phyloP scores from a whole-genome alignment of 768 basidiomycete species.

The Pleurotus cornucopiae region DNA sequence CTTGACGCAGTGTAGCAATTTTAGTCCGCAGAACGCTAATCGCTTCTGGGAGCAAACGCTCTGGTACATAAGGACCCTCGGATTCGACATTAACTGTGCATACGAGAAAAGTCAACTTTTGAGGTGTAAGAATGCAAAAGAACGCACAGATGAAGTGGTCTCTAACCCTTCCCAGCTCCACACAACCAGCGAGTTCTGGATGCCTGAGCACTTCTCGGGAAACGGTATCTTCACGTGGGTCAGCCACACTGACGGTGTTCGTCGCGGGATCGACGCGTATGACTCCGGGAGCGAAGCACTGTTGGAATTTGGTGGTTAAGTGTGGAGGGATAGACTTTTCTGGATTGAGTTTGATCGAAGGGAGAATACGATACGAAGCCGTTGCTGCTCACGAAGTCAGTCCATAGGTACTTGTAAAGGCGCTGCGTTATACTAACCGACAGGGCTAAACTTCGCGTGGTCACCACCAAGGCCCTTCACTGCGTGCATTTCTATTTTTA shows the following conservation, averaged over 20 bases:
- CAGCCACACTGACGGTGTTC: slow-evolving; percentile 51
- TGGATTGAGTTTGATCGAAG: slow-evolving; percentile 63
- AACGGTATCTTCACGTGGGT: slow-evolving; percentile 80
- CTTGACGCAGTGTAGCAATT: slow-evolving; percentile 52
- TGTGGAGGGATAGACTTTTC: slow-evolving; percentile 70
- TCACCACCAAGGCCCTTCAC: slow-evolving; percentile 91
- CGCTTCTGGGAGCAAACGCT: slow-evolving; percentile 77
- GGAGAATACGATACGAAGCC: slow-evolving; percentile 91
- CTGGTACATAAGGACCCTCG: slow-evolving; percentile 82
- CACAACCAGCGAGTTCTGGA: slow-evolving; percentile 81
- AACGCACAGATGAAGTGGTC: slow-evolving; percentile 91
- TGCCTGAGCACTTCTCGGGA: slow-evolving; percentile 90
- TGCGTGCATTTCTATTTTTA: slow-evolving; percentile 85
- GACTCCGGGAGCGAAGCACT: slow-evolving; percentile 85
- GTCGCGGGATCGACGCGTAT: slow-evolving; percentile 58
- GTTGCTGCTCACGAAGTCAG: slow-evolving; percentile 57
- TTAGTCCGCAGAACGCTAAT: slow-evolving; percentile 82
- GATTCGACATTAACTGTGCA: slow-evolving; percentile 81
- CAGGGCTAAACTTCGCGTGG: slow-evolving; percentile 95
- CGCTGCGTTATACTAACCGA: slow-evolving; percentile 50
- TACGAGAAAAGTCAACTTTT: not conserved
- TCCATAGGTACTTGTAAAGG: not conserved
- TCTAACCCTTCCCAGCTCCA: slow-evolving; percentile 79
- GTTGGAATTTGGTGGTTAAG: slow-evolving; percentile 74
- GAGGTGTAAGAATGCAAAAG: not conserved